A percentile compares a stretch with the other conserved stretches of the same genome.
Conservation (phyloP, 805 yeast genomes). For the Candida verbasci region DNA sequence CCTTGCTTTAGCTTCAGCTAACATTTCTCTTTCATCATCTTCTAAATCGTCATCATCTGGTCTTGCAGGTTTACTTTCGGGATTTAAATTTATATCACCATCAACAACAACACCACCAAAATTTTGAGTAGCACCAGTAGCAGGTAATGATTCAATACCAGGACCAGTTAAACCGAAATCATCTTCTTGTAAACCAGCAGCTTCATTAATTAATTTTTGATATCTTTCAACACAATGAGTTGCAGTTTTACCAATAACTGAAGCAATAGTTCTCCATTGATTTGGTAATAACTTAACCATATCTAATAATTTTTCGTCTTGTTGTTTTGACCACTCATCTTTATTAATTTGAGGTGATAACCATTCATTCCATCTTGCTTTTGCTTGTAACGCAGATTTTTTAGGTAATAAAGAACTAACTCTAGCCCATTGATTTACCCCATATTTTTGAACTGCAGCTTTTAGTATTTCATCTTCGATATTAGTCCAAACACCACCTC, state of each 20-base stretch:
- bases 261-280: conserved; percentile 92
- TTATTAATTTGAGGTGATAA: conserved; percentile 68
- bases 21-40: conserved; percentile 88
- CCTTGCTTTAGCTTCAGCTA: conserved; percentile 91
- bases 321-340: conserved; percentile 65
- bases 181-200: conserved; percentile 24
- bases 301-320: conserved; percentile 67
- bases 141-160: conserved; percentile 48
- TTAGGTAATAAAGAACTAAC: conserved; percentile 81
- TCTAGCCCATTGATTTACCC: conserved; percentile 91
- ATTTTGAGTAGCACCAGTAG: conserved; percentile 25
- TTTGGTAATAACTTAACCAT: conserved; percentile 75
- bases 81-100: conserved; percentile 63
- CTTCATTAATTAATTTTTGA: conserved; percentile 61
- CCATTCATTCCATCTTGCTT: conserved; percentile 90
- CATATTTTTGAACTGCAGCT: conserved; percentile 91
- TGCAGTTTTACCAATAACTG: conserved; percentile 68
- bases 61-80: conserved; percentile 74
- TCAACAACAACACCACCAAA: conserved; percentile 29
- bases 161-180: conserved; percentile 44
- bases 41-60: conserved; percentile 79
- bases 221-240: conserved; percentile 83
- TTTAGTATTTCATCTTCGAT: conserved; percentile 79
- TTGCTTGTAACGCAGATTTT: conserved; percentile 88
- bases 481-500: conserved; percentile 90